Evolutionary conservation across 768 basidiomycete species (phyloP).

Genomic region (Russula olivacea): DNA sequence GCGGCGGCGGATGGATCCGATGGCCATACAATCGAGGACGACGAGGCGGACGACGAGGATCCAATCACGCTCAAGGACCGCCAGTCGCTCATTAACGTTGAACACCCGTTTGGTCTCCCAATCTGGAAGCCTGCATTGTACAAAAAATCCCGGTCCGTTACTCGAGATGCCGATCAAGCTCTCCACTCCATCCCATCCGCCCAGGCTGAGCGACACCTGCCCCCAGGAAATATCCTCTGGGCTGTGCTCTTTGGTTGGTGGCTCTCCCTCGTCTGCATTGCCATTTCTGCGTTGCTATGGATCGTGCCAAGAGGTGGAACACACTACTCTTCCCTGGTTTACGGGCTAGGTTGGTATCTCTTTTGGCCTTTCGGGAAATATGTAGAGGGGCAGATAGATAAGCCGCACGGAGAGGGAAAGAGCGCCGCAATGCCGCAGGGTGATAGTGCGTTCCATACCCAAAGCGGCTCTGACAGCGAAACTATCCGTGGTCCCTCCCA

Average conservation of each 20-base stretch:
- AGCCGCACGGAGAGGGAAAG: slow-evolving; percentile 34
- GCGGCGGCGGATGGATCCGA: slow-evolving; percentile 31
- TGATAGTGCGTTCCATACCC: slow-evolving; percentile 27
- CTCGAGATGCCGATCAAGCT: slow-evolving; percentile 91
- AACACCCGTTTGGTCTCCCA: slow-evolving; percentile 97
- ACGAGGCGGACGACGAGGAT: slow-evolving; percentile 58
- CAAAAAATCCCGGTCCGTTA: slow-evolving; percentile 95
- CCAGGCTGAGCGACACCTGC: slow-evolving; percentile 86
- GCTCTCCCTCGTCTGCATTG: slow-evolving; percentile 69
- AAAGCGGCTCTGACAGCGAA: slow-evolving; percentile 33
- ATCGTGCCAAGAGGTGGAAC: slow-evolving; percentile 74
- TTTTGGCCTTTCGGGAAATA: slow-evolving; percentile 99
- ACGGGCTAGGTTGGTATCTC: slow-evolving; percentile 93
- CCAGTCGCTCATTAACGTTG: slow-evolving; percentile 97
- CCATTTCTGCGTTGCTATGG: slow-evolving; percentile 61
- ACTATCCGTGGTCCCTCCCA: slow-evolving; percentile 33
- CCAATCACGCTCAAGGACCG: slow-evolving; percentile 91
- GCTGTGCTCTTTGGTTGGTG: slow-evolving; percentile 87
- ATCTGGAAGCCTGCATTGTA: slow-evolving; percentile 99
- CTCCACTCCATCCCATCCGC: slow-evolving; percentile 90
- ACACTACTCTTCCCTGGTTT: slow-evolving; percentile 79
- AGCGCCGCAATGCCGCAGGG: slow-evolving; percentile 35
- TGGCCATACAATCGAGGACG: slow-evolving; percentile 41
- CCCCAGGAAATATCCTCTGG: slow-evolving; percentile 95
- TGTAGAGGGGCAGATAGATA: slow-evolving; percentile 70